Conservation (phyloP, 2,329 filamentous ascomycete genomes). For the Davidsoniella neocaledoniae region DNA sequence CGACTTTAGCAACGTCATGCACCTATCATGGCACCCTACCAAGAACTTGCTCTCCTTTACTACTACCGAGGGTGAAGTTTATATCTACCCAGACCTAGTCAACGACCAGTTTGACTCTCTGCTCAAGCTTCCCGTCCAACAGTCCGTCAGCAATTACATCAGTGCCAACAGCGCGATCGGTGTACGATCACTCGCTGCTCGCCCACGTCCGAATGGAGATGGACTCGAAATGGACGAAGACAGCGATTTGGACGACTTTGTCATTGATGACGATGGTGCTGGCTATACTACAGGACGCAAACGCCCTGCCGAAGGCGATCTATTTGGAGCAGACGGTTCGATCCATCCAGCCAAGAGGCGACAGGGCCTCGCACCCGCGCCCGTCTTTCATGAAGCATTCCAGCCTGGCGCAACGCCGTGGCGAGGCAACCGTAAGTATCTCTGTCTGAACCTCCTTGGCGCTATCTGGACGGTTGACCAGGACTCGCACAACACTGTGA, state of each 20-base stretch:
- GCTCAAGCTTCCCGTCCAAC: constrained; percentile 44
- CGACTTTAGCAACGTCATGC: constrained; percentile 70
- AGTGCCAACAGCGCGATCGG: constrained; percentile 35
- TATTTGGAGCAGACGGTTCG: constrained; percentile 21
- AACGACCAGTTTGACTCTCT: constrained; percentile 38
- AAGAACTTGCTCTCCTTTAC: constrained; percentile 85
- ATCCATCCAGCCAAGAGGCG: constrained; percentile 25
- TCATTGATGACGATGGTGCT: constrained; percentile 87
- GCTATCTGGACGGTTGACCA: constrained; percentile 97
- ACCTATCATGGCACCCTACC: constrained; percentile 77
- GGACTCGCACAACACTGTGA: constrained; percentile 82
- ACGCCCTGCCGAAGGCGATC: constrained; percentile 37
- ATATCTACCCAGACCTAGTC: constrained; percentile 63
- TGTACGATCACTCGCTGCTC: constrained; percentile 19
- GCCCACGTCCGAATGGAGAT: constrained; percentile 49
- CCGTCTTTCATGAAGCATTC: constrained; percentile 66
- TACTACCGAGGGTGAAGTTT: constrained; percentile 81
- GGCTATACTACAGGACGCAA: constrained; percentile 53
- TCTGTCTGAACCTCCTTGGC: constrained; percentile 83
- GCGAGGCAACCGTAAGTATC: constrained; percentile 83
- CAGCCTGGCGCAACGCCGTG: constrained; percentile 88
- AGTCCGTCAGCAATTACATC: constrained; percentile 40
- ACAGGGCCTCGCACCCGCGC: constrained; percentile 38
- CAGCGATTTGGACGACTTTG: constrained; percentile 57
- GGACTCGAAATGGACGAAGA: constrained; percentile 62